A percentile compares a stretch with the other conserved stretches of the same genome.
These are phyloP conservation scores for Chaetoceros muelleri DNA, from an alignment of 108 stramenopile genomes.

Conservation along the genomic window DNA sequence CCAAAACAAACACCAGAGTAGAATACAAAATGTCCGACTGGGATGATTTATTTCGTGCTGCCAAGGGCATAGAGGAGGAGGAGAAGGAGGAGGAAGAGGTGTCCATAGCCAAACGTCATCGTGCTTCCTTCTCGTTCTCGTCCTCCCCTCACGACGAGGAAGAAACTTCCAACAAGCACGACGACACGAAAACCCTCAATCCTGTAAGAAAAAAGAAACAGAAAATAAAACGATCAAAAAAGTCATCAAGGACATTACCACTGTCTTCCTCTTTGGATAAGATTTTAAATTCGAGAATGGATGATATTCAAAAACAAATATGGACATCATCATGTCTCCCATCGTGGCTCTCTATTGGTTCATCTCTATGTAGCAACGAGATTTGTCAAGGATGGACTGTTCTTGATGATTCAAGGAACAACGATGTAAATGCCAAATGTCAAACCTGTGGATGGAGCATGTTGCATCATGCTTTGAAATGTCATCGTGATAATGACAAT, in stretches of 20 bases:
- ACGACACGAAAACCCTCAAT: too few relatives aligned
- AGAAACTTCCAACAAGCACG: too few relatives aligned
- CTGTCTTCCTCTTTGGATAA: not conserved
- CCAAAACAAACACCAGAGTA: too few relatives aligned
- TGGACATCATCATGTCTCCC: not conserved
- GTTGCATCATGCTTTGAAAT: not conserved
- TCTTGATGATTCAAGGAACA: not conserved
- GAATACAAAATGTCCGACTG: not conserved
- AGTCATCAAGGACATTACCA: not conserved
- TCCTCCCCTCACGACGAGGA: too few relatives aligned
- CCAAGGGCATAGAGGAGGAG: not conserved
- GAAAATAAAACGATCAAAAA: not conserved
- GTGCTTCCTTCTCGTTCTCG: too few relatives aligned
- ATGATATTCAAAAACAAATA: not conserved
- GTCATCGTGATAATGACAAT: not conserved
- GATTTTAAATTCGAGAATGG: not conserved
- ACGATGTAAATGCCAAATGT: not conserved
- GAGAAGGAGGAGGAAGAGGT: not conserved
- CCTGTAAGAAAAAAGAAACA: not conserved
- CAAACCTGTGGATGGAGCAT: not conserved
- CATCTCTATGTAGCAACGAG: not conserved
- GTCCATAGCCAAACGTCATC: not conserved
- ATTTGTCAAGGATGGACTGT: not conserved
- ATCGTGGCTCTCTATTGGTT: not conserved
- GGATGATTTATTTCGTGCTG: not conserved